Conservation (phyloP, 2,329 filamentous ascomycete species). For the Ceratocystis eucalypticola region DNA sequence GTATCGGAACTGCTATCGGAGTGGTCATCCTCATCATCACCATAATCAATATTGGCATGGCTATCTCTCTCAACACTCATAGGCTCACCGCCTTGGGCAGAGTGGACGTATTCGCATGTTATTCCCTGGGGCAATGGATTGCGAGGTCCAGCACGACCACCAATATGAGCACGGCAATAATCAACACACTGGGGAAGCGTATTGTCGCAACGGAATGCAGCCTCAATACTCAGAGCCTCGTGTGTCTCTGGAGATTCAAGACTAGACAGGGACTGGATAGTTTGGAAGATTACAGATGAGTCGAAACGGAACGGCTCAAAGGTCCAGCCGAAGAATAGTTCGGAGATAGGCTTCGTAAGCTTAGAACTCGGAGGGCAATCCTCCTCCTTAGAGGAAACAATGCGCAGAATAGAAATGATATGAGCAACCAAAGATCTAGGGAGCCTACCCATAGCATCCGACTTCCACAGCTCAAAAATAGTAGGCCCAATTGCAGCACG, state of each 20-base stretch:
- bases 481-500: slow-evolving; percentile 67
- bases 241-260: slow-evolving; percentile 1
- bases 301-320: slow-evolving; percentile 17
- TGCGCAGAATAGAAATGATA: slow-evolving; percentile 13
- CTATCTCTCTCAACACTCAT: slow-evolving; percentile 21
- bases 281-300: slow-evolving; percentile 29
- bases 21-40: slow-evolving; percentile 21
- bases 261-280: slow-evolving; percentile 31
- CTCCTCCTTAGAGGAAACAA: slow-evolving; percentile 7
- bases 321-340: background rate
- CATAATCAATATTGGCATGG: slow-evolving; percentile 19
- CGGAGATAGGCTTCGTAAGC: background rate
- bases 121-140: slow-evolving; percentile 46
- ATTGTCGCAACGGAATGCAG: slow-evolving; percentile 69
- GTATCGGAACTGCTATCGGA: slow-evolving; percentile 17
- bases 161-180: slow-evolving; percentile 56
- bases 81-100: slow-evolving; percentile 20
- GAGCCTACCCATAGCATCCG: slow-evolving; percentile 67
- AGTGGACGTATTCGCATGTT: slow-evolving; percentile 23
- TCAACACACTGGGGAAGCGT: slow-evolving; percentile 46
- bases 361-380: background rate
- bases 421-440: slow-evolving; percentile 28
- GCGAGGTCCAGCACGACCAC: slow-evolving; percentile 44
- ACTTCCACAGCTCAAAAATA: slow-evolving; percentile 71
- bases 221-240: slow-evolving; percentile 57